phyloP scores from a whole-genome alignment of 495 filamentous ascomycete species.

The Penicillium tannophilum region DNA sequence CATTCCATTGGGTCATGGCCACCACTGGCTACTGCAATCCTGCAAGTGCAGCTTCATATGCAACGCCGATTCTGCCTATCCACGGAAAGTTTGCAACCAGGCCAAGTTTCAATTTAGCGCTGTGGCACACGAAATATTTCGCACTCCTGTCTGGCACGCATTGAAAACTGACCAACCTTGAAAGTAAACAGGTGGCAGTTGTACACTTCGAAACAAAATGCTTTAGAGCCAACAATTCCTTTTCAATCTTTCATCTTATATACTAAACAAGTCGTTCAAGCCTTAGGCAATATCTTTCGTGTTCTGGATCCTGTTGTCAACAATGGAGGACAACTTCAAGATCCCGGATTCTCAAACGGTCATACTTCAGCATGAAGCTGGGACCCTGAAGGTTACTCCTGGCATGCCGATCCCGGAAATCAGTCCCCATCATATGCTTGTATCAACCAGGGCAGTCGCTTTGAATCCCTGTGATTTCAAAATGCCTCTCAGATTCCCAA shows the following conservation, averaged over 20 bases:
- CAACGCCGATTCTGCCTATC: neutral
- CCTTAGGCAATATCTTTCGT: neutral
- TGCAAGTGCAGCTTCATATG: neutral
- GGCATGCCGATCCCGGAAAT: slow-evolving; percentile 26
- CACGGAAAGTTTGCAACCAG: neutral
- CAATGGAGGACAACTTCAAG: neutral
- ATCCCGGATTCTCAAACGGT: slow-evolving; percentile 20
- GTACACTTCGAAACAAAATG: neutral
- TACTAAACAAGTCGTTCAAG: neutral
- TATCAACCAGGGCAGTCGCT: slow-evolving; percentile 39
- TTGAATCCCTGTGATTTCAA: slow-evolving; percentile 53
- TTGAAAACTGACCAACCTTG: neutral
- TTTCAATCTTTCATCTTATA: neutral
- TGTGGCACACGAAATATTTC: neutral
- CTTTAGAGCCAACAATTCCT: neutral
- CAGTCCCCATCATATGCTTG: slow-evolving; percentile 24
- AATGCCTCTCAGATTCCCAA: slow-evolving; percentile 36
- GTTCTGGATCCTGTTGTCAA: neutral
- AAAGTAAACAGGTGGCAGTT: neutral
- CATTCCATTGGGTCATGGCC: neutral
- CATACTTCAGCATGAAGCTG: slow-evolving; percentile 27
- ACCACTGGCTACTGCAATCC: neutral
- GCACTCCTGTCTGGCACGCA: neutral
- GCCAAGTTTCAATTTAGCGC: neutral
- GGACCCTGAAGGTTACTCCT: slow-evolving; percentile 19